phyloP scores from a whole-genome alignment of 1,139 yeast species.

The Zhuliangozyma blackwelliae region DNA sequence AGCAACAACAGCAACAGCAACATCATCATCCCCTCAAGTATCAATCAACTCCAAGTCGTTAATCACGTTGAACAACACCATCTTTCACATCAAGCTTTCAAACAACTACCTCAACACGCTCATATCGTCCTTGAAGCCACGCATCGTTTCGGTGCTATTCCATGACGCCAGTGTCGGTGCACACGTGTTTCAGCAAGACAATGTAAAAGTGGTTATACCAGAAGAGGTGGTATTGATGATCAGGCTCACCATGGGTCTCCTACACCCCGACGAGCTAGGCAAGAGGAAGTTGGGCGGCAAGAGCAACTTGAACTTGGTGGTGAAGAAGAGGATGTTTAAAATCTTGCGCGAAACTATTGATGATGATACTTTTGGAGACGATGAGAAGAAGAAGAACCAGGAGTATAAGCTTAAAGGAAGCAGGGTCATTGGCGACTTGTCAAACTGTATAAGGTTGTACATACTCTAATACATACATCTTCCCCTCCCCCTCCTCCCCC shows the following conservation, averaged over 20 bases:
- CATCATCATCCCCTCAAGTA: neutral
- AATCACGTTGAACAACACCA: slow-evolving; percentile 8
- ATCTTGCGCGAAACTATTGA: slow-evolving; percentile 1
- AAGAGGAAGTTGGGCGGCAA: neutral
- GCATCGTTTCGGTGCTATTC: slow-evolving; percentile 3
- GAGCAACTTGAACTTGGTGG: slow-evolving; percentile 1
- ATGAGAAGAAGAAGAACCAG: slow-evolving; percentile 2
- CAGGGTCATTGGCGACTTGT: slow-evolving; percentile 8
- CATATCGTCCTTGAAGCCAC: slow-evolving; percentile 2
- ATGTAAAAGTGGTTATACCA: slow-evolving; percentile 4
- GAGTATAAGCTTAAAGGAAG: slow-evolving; percentile 1
- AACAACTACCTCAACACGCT: slow-evolving; percentile 6
- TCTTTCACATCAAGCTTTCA: slow-evolving; percentile 8
- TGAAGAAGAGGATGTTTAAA: neutral
- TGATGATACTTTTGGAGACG: neutral
- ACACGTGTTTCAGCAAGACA: neutral
- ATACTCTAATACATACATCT: slow-evolving; percentile 1
- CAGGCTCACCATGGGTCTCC: slow-evolving; percentile 3
- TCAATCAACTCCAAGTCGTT: slow-evolving; percentile 10
- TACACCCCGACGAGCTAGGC: slow-evolving; percentile 4
- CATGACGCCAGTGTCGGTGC: neutral
- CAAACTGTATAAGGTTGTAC: slow-evolving; percentile 10
- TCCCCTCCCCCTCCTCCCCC: no score
- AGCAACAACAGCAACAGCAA: neutral
- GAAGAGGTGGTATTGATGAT: slow-evolving; percentile 1